Conservation (phyloP, 768 basidiomycete genomes). For the Tylopilus subfusipes region DNA sequence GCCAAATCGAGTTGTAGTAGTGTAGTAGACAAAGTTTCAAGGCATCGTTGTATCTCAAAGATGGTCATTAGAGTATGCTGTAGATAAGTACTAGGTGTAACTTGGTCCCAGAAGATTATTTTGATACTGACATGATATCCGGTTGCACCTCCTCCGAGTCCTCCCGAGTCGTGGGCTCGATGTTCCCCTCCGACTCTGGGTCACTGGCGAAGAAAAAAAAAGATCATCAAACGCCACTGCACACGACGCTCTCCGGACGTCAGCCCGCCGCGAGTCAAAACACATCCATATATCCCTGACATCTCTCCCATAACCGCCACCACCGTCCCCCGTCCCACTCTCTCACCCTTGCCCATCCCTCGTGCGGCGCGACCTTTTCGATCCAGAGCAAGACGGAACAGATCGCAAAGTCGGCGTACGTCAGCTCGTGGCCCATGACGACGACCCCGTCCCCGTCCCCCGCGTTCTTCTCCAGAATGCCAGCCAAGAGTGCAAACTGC, state of each 20-base stretch:
- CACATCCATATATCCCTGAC: slow-evolving; percentile 66
- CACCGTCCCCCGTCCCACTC: slow-evolving; percentile 71
- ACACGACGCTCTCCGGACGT: not conserved
- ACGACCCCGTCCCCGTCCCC: slow-evolving; percentile 62
- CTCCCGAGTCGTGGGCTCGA: too few relatives aligned
- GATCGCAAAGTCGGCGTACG: slow-evolving; percentile 71
- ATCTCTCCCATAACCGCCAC: slow-evolving; percentile 58
- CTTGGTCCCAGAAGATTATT: too few relatives aligned
- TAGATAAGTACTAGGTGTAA: too few relatives aligned
- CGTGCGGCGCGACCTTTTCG: slow-evolving; percentile 66
- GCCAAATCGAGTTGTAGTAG: too few relatives aligned
- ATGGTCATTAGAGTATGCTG: too few relatives aligned
- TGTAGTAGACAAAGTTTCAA: too few relatives aligned
- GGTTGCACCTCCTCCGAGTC: too few relatives aligned
- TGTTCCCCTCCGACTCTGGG: too few relatives aligned
- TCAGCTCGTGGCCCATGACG: slow-evolving; percentile 60
- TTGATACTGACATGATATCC: too few relatives aligned
- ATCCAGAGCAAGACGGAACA: slow-evolving; percentile 75
- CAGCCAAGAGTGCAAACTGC: slow-evolving; percentile 63
- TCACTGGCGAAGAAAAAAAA: too few relatives aligned
- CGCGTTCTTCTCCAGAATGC: slow-evolving; percentile 63
- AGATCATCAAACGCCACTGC: too few relatives aligned
- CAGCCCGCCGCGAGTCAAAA: slow-evolving; percentile 32
- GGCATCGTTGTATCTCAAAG: too few relatives aligned
- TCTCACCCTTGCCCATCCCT: slow-evolving; percentile 67